Evolutionary conservation across 768 basidiomycete species (phyloP), one percentile per base, ranked within the genome.

Genomic region (Dioszegia aurantiaca): DNA sequence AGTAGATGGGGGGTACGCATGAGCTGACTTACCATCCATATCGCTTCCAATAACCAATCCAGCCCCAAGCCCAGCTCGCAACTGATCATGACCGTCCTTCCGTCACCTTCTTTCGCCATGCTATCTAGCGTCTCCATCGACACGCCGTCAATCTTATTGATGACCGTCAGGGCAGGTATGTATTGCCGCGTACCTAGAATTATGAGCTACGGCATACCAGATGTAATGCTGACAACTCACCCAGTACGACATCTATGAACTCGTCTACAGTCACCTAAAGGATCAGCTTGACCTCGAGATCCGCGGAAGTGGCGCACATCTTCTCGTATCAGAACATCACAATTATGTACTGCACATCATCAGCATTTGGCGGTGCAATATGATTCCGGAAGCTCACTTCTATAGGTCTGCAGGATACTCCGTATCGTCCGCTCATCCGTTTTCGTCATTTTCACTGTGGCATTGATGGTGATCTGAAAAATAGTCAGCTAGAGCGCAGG

Each of bases 261-360:
- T 98, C 90, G 73, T 97, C 94, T 3, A 87, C 88, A 8, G 89
- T 88, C 58, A 95, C 92, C 92, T 94, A 62, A 47, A 2, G 2
- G 24, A 28, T 27, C 51, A 55, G 43, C 27, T 28, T 21, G 39
- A 27, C 51, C 39, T 48, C 53, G 59, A n/a, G n/a, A n/a, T n/a
- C n/a, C n/a, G 57, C 43, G 59, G 33, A 49, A 36, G 39, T 26
- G 28, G 77, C 82, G 66, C 67, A 95, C 92, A 78, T 99, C 94
- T 81, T 99, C 93, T 72, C 95, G 83, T 67, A 99, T 90, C 91
- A 98, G 94, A 9, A 98, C 87, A 77, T 99, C 94, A 72, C 91
- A 94, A 69, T 78, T 80, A 68, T 79, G 78, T 46, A 80, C 78
- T 77, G 14, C 19, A n/a, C 14, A 11, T 6, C 4, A 39, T 70